phyloP scores from a whole-genome alignment of 345 rosid species.

The Eucalyptus cloeziana region DNA sequence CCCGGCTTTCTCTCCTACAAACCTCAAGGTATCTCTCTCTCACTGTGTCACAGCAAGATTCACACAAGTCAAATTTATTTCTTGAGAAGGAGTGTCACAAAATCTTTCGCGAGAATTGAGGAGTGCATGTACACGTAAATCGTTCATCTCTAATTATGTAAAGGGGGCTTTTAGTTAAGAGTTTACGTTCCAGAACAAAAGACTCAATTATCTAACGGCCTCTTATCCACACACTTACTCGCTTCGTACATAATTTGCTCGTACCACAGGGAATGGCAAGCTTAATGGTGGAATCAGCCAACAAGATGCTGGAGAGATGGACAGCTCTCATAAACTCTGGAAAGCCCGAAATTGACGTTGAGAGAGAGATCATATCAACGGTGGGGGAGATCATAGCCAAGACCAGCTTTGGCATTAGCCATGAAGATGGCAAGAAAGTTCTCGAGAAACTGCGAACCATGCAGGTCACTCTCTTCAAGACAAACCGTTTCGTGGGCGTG shows the following conservation, averaged over 20 bases:
- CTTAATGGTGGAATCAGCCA: constrained; percentile 74
- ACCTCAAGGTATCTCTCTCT: constrained; percentile 55
- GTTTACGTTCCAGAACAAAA: background rate
- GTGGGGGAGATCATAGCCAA: constrained; percentile 87
- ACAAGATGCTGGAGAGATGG: constrained; percentile 74
- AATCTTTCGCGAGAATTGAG: background rate
- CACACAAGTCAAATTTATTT: background rate
- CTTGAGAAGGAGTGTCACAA: no score
- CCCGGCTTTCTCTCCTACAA: constrained; percentile 76
- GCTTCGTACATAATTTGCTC: background rate
- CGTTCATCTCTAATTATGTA: background rate
- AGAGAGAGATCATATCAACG: constrained; percentile 45
- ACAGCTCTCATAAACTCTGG: constrained; percentile 25
- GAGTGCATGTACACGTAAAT: background rate
- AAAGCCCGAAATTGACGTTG: constrained; percentile 47
- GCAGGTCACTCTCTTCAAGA: constrained; percentile 62
- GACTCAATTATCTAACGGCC: background rate
- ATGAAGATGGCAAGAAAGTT: constrained; percentile 41
- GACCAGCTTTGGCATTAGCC: constrained; percentile 73
- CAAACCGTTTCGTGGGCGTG: constrained; percentile 79
- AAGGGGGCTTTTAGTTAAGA: background rate
- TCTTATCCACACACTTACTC: background rate
- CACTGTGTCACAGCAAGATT: background rate
- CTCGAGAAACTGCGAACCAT: constrained; percentile 56
- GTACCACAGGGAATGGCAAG: constrained; percentile 50